Percentiles rank a stretch among this genome's conserved stretches.
These are phyloP conservation scores for Rhododendron molle DNA, from an alignment of 148 eudicot species.

Conservation along the genomic window DNA sequence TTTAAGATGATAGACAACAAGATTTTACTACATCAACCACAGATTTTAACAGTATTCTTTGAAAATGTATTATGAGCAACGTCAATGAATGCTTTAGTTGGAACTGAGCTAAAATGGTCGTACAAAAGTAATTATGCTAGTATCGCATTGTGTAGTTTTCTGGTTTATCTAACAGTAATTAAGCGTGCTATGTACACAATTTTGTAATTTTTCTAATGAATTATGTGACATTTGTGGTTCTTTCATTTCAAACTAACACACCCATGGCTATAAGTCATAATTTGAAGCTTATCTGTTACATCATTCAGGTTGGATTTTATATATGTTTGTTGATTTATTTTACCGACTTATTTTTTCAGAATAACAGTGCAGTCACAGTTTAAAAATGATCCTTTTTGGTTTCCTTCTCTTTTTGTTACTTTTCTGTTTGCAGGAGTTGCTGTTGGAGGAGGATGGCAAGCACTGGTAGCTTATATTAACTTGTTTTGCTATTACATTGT, in stretches of 20 bases:
- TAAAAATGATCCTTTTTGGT: no score
- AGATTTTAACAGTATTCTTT: background rate
- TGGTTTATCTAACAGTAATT: background rate
- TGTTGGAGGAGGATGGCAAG: slow-evolving; percentile 99
- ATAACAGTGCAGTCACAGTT: background rate
- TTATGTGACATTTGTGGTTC: background rate
- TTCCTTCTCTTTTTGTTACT: background rate
- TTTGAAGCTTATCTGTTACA: background rate
- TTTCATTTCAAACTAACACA: background rate
- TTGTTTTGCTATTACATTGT: slow-evolving; percentile 74
- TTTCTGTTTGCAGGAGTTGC: slow-evolving; percentile 61
- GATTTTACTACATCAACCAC: background rate
- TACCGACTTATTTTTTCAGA: background rate
- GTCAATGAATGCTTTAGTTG: background rate
- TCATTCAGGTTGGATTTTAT: background rate
- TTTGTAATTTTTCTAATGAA: background rate
- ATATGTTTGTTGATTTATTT: background rate
- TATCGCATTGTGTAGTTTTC: background rate
- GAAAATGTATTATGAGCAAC: background rate
- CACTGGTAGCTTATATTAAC: slow-evolving; percentile 77
- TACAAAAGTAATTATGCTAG: background rate
- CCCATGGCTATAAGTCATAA: background rate
- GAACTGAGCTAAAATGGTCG: background rate
- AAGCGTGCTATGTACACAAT: no score
- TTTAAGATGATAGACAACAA: background rate